Percentiles rank a stretch among this genome's conserved stretches.
Evolutionary conservation across 2,329 filamentous ascomycete genomes (phyloP).

Genomic region (Phaeomoniella chlamydospora): DNA sequence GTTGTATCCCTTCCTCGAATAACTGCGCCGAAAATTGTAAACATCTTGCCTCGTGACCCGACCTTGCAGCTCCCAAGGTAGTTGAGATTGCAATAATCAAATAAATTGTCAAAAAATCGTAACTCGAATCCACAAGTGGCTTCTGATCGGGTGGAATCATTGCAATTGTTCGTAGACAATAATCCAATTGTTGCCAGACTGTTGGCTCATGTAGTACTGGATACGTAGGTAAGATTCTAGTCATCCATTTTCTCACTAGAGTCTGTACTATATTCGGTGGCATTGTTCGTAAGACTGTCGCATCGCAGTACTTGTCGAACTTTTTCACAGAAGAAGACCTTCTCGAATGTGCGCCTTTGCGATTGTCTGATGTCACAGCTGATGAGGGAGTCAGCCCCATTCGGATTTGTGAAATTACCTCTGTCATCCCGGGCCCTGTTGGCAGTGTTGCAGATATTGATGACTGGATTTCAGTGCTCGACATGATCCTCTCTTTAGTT

Average conservation of each 20-base stretch:
- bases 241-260: conserved; percentile 17
- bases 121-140: conserved; percentile 11
- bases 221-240: conserved; percentile 15
- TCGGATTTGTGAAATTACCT: conserved; percentile 15
- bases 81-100: conserved; percentile 17
- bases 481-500: conserved; percentile 13
- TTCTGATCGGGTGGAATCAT: conserved; percentile 8
- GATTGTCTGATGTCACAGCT: conserved; percentile 9
- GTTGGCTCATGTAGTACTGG: conserved; percentile 14
- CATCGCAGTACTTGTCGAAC: conserved; percentile 9
- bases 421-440: conserved; percentile 14
- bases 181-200: conserved; percentile 15
- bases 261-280: conserved; percentile 11
- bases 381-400: conserved; percentile 19
- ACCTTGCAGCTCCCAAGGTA: conserved; percentile 16
- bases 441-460: conserved; percentile 16
- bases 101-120: conserved; percentile 18
- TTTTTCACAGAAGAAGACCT: conserved; percentile 7
- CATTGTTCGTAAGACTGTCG: conserved; percentile 11
- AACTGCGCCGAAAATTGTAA: conserved; percentile 16
- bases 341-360: conserved; percentile 8
- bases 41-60: conserved; percentile 16
- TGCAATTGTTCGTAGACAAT: conserved; percentile 8
- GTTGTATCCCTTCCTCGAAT: conserved; percentile 19
- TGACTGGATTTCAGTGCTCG: conserved; percentile 14